Evolutionary conservation across 2,329 filamentous ascomycete genomes (phyloP), one percentile per base, ranked within the genome.

Genomic region (Blastomyces parvus): DNA sequence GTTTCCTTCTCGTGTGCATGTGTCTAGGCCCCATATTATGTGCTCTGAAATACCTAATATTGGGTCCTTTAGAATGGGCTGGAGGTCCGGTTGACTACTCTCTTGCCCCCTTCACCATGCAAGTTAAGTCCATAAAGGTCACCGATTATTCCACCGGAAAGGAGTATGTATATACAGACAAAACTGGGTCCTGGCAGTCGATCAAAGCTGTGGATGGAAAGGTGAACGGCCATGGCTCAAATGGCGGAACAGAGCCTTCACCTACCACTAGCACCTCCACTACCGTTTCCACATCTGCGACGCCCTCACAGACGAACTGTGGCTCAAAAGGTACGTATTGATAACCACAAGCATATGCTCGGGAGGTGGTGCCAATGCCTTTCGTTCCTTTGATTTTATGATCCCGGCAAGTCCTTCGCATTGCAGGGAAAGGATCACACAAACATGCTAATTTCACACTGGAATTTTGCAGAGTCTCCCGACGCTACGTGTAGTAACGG

Each of bases 51-150:
- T n/a, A 62, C 30, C 46, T 61, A 48, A 52, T 17, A 36, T n/a
- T 50, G 5, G n/a, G 42, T 44, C 25, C 40, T 11, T 13, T 60
- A 63, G 62, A 63, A 36, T 63, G 62, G 62, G 55, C 57, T 42
- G 56, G 57, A 40, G 62, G 62, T 42, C 30, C 11, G 27, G 50
- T 50, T n/a, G 57, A 63, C 46, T 63, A 60, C 25, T 52, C 42
- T 25, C 30, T 83, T 30, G 86, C 79, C 0, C 89, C 89, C 0
- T 92, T 84, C 77, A 85, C 81, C 69, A 92, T 92, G 88, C 85
- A 84, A 65, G 82, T 93, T 67, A 84, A 89, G 79, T 84, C 81
- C 44, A 77, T 84, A 38, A 77, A 80, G 22, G 79, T 82, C 61
- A 70, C 76, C 66, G 84, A 83, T 76, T 84, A 82, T 70, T 83